Evolutionary conservation across 129 eudicot species (phyloP).

Genomic region (Escallonia herrerae): DNA sequence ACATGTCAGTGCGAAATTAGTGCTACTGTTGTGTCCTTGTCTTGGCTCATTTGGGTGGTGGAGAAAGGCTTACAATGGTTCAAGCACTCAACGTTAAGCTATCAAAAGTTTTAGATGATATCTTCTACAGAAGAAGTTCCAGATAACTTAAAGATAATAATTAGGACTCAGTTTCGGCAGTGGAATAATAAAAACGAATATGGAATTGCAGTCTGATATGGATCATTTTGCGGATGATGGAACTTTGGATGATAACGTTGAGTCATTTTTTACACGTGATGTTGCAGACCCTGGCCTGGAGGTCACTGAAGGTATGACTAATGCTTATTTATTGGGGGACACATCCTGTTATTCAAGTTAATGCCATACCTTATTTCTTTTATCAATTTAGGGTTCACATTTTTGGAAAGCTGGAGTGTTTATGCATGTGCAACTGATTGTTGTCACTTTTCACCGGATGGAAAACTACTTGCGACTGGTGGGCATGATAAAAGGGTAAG

Average conservation of each 20-base stretch:
- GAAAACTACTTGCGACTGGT: slow-evolving; percentile 56
- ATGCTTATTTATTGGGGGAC: neutral
- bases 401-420: slow-evolving; percentile 42
- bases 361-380: neutral
- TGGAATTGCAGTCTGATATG: slow-evolving; percentile 45
- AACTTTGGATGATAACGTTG: slow-evolving; percentile 42
- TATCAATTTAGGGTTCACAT: slow-evolving; percentile 34
- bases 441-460: slow-evolving; percentile 54
- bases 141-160: neutral
- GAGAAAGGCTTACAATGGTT: no score
- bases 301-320: slow-evolving; percentile 28
- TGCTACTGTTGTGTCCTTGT: neutral
- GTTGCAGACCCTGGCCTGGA: slow-evolving; percentile 28
- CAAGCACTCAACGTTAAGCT: neutral
- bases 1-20: neutral
- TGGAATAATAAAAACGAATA: neutral
- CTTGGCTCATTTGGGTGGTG: no score
- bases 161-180: neutral
- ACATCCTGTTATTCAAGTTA: slow-evolving; percentile 4
- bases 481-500: slow-evolving; percentile 57
- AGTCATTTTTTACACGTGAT: slow-evolving; percentile 20
- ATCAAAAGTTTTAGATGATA: neutral
- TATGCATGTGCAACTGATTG: slow-evolving; percentile 28
- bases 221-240: slow-evolving; percentile 39
- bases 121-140: neutral